A percentile compares a stretch with the other conserved stretches of the same genome.
Evolutionary conservation across 2,329 filamentous ascomycete species (phyloP).

Genomic region (Teratosphaeriaceae sp.): DNA sequence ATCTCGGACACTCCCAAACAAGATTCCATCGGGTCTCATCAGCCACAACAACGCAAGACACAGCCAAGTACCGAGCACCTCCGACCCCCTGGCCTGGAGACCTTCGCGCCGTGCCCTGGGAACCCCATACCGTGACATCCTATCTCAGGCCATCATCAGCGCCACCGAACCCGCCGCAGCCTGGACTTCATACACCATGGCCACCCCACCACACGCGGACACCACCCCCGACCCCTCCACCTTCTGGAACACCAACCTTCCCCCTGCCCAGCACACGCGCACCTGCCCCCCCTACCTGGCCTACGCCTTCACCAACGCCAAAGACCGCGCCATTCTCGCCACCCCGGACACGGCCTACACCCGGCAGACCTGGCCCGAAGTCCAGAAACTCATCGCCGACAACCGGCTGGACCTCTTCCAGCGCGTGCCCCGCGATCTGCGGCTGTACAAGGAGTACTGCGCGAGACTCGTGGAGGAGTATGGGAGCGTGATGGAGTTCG

Average conservation of each 20-base stretch:
- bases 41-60: too few relatives aligned
- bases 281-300: constrained; percentile 67
- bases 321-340: constrained; percentile 63
- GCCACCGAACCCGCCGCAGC: background rate
- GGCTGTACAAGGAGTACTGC: constrained; percentile 68
- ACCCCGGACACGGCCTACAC: constrained; percentile 63
- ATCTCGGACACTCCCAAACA: too few relatives aligned
- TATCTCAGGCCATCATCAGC: background rate
- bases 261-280: constrained; percentile 51
- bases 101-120: too few relatives aligned
- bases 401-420: constrained; percentile 73
- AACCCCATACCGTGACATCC: too few relatives aligned
- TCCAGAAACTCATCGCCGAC: constrained; percentile 53
- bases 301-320: constrained; percentile 47
- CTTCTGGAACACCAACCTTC: constrained; percentile 82
- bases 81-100: too few relatives aligned
- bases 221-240: constrained; percentile 31
- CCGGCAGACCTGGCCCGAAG: constrained; percentile 61
- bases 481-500: constrained; percentile 72
- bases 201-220: background rate
- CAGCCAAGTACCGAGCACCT: too few relatives aligned
- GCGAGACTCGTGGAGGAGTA: constrained; percentile 57
- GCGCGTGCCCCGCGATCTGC: constrained; percentile 67
- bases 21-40: too few relatives aligned
- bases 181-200: background rate